phyloP scores from a whole-genome alignment of 805 yeast species.

The Wickerhamomyces sydowiorum region DNA sequence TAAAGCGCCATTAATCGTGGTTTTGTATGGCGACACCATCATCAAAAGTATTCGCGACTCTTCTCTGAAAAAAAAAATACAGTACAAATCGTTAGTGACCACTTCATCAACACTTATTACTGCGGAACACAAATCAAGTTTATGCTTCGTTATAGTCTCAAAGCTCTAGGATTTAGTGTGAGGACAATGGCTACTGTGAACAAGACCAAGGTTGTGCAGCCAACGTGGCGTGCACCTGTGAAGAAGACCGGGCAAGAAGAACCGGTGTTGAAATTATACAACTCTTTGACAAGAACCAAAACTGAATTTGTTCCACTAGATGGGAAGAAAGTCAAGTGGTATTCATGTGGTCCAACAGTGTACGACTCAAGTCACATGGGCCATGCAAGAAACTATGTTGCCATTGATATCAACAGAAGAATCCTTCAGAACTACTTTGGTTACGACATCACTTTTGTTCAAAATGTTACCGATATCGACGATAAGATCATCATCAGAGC shows the following conservation, averaged over 20 bases:
- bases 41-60: too few species aligned
- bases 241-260: slow-evolving; percentile 10
- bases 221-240: slow-evolving; percentile 44
- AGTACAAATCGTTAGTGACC: neutral
- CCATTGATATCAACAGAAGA: slow-evolving; percentile 89
- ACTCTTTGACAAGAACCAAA: slow-evolving; percentile 78
- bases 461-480: slow-evolving; percentile 97
- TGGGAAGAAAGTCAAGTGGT: slow-evolving; percentile 77
- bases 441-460: slow-evolving; percentile 81
- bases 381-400: slow-evolving; percentile 94
- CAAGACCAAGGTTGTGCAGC: slow-evolving; percentile 35
- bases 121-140: neutral
- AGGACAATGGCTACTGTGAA: slow-evolving; percentile 21
- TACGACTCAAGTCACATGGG: slow-evolving; percentile 98
- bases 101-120: too few species aligned
- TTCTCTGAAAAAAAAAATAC: too few species aligned
- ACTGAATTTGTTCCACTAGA: slow-evolving; percentile 69
- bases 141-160: neutral
- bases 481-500: slow-evolving; percentile 95
- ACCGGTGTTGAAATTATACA: slow-evolving; percentile 61
- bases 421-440: slow-evolving; percentile 88
- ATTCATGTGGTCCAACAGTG: slow-evolving; percentile 98
- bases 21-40: too few species aligned
- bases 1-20: too few species aligned
- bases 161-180: neutral